Evolutionary conservation across 305 asterid species (phyloP), one percentile per base, ranked within the genome.

Genomic region (Fraxinus floribunda): DNA sequence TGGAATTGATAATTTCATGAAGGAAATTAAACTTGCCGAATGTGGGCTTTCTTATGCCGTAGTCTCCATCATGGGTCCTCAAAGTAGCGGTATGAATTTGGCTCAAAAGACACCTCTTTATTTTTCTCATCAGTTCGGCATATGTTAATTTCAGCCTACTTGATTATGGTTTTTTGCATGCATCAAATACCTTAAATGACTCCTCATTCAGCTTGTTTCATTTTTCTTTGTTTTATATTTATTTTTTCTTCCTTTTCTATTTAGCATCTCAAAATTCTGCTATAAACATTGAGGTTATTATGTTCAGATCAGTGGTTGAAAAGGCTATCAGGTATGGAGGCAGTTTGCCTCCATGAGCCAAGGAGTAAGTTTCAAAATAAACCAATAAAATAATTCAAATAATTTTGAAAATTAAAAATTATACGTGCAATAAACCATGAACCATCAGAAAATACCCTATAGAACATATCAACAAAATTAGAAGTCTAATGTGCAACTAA

Each of bases 11-110:
- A 86, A 86, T 49, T 94, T 96, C 85, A 90, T 90, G 90, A 94
- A 91, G 91, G 96, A 93, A 84, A 91, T 90, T 39, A 94, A 90
- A 83, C 89, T 96, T 79, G 90, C 89, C 0, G 98, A 96, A 68
- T 93, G 98, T 84, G 99, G 99, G 78, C 98, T 94, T 85, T 94
- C 99, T 81, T 96, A 96, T 89, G 98, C 97, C 11, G 89, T 96
- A 44, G 98, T 94, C 57, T 95, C 98, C 83, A 96, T 96, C 81
- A 96, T 96, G 99, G 99, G 99, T 44, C 98, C 98, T 77, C 99
- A 94, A 85, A 96, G 99, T 85, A 94, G 99, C 82, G 99, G 99
- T 96, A 91, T 79, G 15, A 41, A 81, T 82, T 78, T 83, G 78
- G 41, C 68, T 52, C 38, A 26, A 16, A 16, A 66, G 75, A 9